Evolutionary conservation across 345 rosid genomes (phyloP), one percentile per base, ranked within the genome.

Genomic region (thale cress (Arabidopsis thaliana)): DNA sequence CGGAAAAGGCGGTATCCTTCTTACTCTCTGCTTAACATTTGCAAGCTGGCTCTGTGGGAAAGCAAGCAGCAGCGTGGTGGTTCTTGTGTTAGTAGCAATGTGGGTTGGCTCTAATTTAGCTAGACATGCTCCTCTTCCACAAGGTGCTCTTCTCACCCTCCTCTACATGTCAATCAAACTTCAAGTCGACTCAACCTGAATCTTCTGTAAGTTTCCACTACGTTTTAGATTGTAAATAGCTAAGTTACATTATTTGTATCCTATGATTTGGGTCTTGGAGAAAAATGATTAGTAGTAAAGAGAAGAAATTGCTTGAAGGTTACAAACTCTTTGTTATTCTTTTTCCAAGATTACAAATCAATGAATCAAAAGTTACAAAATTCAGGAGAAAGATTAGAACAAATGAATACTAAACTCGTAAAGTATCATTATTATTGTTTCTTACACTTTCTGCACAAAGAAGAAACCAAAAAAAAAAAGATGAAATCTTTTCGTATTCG

Each of bases 21-120:
- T 89, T 34, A 82, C 90, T 16, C 49, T 94, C 46, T 91, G 93
- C 82, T 83, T 94, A 50, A 82, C 83, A 7, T 85, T 91, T 44
- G 90, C 96, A 23, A 91, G 96, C 62, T 91, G 98, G 97, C 86
- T 82, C 11, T 89, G 90, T 8, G 98, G 96, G 4, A 93, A 94
- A 87, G 85, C 84, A 71, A 94, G 95, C 83, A 91, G 97, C 82
- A 83, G 90, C 37, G n/a, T 85, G 3, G 91, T 91, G 65, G 87
- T 75, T 76, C 79, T 88, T 51, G 79, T 83, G 59, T 85, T 83
- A 9, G 81, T 91, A 9, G 97, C 96, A 1, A 82, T 84, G 90
- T 91, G 97, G 98, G 79, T 91, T 22, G 91, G 87, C 14, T 84
- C 93, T 28, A 83, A 81, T 83, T 82, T 91, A 53, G 97, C 96